phyloP scores from a whole-genome alignment of 2,329 filamentous ascomycete genomes.

The Fusarium austroafricanum region DNA sequence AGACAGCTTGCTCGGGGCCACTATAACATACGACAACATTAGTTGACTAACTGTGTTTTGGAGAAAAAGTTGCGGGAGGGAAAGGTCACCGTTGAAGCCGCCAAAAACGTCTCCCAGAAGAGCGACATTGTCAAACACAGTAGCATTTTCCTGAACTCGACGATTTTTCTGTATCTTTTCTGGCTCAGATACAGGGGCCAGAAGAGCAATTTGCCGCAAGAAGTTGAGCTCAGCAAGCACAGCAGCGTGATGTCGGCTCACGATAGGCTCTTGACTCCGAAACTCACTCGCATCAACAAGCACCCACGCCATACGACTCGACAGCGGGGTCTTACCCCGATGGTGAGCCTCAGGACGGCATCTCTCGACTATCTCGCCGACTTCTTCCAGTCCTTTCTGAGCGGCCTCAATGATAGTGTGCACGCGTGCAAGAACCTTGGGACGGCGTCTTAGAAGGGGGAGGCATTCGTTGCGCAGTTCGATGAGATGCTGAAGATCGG shows the following conservation, averaged over 20 bases:
- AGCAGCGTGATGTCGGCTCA: constrained; percentile 46
- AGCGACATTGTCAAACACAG: constrained; percentile 33
- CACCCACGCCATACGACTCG: constrained; percentile 42
- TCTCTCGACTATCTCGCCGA: constrained; percentile 47
- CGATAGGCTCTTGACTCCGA: constrained; percentile 41
- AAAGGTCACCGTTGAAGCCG: constrained; percentile 4
- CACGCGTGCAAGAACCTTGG: constrained; percentile 45
- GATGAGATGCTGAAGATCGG: constrained; percentile 50
- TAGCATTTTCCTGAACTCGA: not conserved
- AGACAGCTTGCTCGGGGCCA: no score
- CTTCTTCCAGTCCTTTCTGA: constrained; percentile 44
- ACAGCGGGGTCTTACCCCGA: constrained; percentile 32
- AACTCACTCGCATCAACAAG: constrained; percentile 45
- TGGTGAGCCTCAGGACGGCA: constrained; percentile 41
- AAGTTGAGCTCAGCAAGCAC: constrained; percentile 48
- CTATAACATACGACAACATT: not conserved
- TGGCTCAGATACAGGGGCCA: constrained; percentile 17
- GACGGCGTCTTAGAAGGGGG: constrained; percentile 38
- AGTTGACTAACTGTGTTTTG: not conserved
- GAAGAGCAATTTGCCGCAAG: constrained; percentile 36
- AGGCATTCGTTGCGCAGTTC: constrained; percentile 47
- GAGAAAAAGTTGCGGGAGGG: no score
- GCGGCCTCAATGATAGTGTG: constrained; percentile 48
- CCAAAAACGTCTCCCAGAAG: constrained; percentile 36
- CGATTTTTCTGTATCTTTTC: not conserved